Evolutionary conservation across 306 rosid species (phyloP), one percentile per base, ranked within the genome.

Genomic region (Elaeagnus macrophylla): DNA sequence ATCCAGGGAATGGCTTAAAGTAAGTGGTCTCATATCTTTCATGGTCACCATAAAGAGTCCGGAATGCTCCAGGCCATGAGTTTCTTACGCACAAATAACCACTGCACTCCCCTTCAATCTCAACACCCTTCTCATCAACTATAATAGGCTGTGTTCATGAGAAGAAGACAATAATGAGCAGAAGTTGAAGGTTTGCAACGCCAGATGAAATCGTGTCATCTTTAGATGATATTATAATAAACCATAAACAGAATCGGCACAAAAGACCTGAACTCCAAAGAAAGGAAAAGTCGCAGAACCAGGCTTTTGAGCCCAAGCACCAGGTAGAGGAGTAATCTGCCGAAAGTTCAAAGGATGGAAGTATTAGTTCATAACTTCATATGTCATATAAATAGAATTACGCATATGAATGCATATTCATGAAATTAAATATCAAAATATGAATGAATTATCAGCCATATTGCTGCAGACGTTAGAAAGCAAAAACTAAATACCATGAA

Each of bases 271-370:
- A 71, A 87, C 89, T 70, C 99, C 99, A 67, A 93, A 93, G 83
- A 93, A 93, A 65, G 99, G 99, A 68, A 85, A 79, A 45, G 99
- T 93, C 11, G 99, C 96, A 38, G 99, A 93, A 65, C 99, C 99
- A 57, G 99, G 99, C 76, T 93, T 93, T 69, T 78, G 99, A 51
- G 96, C 83, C 99, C 99, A 93, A 60, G 96, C 95, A 60, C 99
- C 99, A 1, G 99, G 96, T 53, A 93, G 60, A 12, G 99, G 99
- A 57, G 99, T 87, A 53, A 93, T 87, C 99, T 93, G 83, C 69
- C 64, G n/a, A 77, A 50, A 61, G 46, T 60, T 54, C 62, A 43
- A 11, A 19, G 61, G 17, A 44, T 25, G 32, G 32, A 60, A 58
- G 48, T 39, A 56, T 58, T 60, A 36, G 8, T 42, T 45, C 18